Base-by-base conservation (phyloP, 2,329 filamentous ascomycete species). In the Fonsecaea nubica region DNA sequence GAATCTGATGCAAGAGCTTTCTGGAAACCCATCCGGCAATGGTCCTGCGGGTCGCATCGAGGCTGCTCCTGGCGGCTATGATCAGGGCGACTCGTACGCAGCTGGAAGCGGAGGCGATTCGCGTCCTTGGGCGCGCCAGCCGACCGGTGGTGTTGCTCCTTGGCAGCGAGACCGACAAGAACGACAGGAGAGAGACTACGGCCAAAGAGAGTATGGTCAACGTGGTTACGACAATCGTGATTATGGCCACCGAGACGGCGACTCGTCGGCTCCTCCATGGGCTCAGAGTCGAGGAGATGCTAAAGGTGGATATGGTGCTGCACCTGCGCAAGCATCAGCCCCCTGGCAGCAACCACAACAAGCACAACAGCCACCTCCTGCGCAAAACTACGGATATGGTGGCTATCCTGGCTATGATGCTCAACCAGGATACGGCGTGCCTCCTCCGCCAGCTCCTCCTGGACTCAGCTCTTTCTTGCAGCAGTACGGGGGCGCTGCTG, bases 1-100 rank as follows among this genome's bases (percentile, higher is more conserved):
- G 91, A 90, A 94, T 89, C 92, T 99, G 76, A 97, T 99, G 93
- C 91, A 96, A 87, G 95, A 98, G 84, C 87, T 98, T 73, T 92
- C 90, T 69, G 92, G 92, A 70, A 90, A 89, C 68, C 86, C 82
- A 45, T 80, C 82, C 61, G 82, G 82, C 64, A 85, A 83, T 62
- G 86, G 82, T 52, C 81, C 90, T 42, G 90, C 89, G 72, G 90
- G 89, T 71, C 92, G 91, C 70, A 97, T 99, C 75, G 95, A 96
- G 81, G 92, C 90, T 69, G 92, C 91, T 12, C 91, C 92, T 64
- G 87, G 87, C 63, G 84, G 83, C 40, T 79, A 77, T 52, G 79
- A 79, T 56, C 78, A 78, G 62, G 74, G 76, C 33, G 67, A 69
- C 38, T 67, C 66, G n/a, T 71, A 71, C 50, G 58, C 63, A 6